Conservation (phyloP, 768 basidiomycete species). For the Amanita polypyramis region DNA sequence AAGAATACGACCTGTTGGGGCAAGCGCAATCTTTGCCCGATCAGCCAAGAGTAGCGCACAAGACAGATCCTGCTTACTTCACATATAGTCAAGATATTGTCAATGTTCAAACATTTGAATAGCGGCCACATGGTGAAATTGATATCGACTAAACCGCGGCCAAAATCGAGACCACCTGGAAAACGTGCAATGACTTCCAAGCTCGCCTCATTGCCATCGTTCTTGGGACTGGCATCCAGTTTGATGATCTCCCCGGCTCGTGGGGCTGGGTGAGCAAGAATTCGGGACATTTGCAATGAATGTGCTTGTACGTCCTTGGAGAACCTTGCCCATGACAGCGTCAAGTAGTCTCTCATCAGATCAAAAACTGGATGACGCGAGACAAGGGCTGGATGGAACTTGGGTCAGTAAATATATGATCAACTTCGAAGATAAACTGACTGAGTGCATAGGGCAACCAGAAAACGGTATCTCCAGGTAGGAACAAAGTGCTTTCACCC, state of each 20-base stretch:
- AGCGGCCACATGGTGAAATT: slow-evolving; percentile 97
- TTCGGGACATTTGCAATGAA: slow-evolving; percentile 82
- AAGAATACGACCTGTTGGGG: slow-evolving; percentile 68
- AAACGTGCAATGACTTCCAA: slow-evolving; percentile 85
- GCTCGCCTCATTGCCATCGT: slow-evolving; percentile 37
- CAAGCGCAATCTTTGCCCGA: slow-evolving; percentile 46
- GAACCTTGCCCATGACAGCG: slow-evolving; percentile 91
- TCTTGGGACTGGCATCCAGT: slow-evolving; percentile 70
- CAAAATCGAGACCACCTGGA: slow-evolving; percentile 91
- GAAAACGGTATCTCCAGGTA: slow-evolving; percentile 84
- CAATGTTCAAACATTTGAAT: slow-evolving; percentile 86
- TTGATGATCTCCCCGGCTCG: slow-evolving; percentile 81
- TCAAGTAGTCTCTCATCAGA: slow-evolving; percentile 90
- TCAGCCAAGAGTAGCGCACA: not conserved
- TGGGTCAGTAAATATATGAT: not conserved
- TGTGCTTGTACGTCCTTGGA: slow-evolving; percentile 92
- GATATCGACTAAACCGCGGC: slow-evolving; percentile 82
- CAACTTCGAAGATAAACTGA: slow-evolving; percentile 28
- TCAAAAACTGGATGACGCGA: slow-evolving; percentile 93
- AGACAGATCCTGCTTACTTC: slow-evolving; percentile 39
- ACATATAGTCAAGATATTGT: slow-evolving; percentile 87
- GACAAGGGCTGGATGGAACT: slow-evolving; percentile 53
- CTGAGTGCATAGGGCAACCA: slow-evolving; percentile 93
- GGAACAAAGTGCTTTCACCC: slow-evolving; percentile 81
- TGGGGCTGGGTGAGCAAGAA: slow-evolving; percentile 79